Evolutionary conservation across 306 rosid species (phyloP).

Genomic region (Rosa multiflora): DNA sequence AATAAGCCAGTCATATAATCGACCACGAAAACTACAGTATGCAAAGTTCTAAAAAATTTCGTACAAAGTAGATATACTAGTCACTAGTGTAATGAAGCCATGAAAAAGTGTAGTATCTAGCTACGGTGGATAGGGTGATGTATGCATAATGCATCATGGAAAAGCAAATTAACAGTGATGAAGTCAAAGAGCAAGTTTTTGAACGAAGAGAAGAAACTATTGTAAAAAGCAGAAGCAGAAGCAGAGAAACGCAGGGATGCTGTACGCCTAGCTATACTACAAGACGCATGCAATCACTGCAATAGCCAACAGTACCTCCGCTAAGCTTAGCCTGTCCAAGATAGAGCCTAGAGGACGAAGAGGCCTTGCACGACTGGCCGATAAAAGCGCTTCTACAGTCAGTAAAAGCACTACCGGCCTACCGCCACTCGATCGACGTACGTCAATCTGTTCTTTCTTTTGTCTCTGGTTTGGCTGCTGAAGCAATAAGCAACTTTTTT

Average conservation of each 20-base stretch:
- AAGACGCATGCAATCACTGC: constrained; percentile 2
- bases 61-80: not conserved
- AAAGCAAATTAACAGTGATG: not conserved
- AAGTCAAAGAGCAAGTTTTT: not conserved
- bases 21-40: not conserved
- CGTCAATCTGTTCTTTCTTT: not conserved
- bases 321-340: not conserved
- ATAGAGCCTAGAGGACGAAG: constrained; percentile 10
- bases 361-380: not conserved
- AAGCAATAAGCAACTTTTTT: not conserved
- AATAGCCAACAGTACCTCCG: not conserved
- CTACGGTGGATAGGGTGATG: not conserved
- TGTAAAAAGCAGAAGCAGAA: not conserved
- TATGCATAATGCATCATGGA: not conserved
- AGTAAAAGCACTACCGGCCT: not conserved
- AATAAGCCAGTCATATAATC: not conserved
- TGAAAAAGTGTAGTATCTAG: not conserved
- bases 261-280: not conserved
- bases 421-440: not conserved
- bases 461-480: not conserved
- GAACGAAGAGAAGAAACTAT: not conserved
- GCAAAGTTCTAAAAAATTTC: not conserved
- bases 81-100: not conserved
- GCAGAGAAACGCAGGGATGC: not conserved
- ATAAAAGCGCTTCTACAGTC: not conserved